Base-by-base conservation (phyloP, 179 eudicot species). In the Beta corolliflora region DNA sequence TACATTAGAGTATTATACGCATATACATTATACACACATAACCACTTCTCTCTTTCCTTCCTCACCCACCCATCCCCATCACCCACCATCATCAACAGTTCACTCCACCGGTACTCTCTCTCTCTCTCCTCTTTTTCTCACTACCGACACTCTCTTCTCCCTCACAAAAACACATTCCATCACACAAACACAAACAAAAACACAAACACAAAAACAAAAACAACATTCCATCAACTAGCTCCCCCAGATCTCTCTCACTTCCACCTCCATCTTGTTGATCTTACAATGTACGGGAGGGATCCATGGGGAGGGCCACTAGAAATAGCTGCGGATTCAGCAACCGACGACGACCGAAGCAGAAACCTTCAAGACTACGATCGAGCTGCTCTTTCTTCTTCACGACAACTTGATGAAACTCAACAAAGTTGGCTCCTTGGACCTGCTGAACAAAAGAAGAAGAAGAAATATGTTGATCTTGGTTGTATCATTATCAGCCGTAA, bases 391-490 rank as follows among this genome's bases (percentile, higher is more conserved):
- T 83, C 87, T 0, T 92, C 87, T 0, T 92, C 98, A 0, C 84
- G 96, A 36, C 94, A 86, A 60, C 84, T 93, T 9, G 97, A 93
- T 41, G 97, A 94, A 83, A 93, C 97, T 2, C 97, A 93, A 76
- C 98, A 92, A 82, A 93, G 97, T 86, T 93, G 98, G 97, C 81
- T 93, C 31, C 72, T 94, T 48, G 97, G 97, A 18, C 97, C 97
- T 0, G 79, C 91, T 8, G 97, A 93, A 77, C 91, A 93, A 86
- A 90, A 91, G 89, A 93, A 94, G 93, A 93, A 86, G 83, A 86
- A 90, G 83, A 93, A 89, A 85, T 93, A 94, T 25, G 98, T 94
- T 41, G 98, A 94, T 87, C 92, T 94, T 45, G 97, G 98, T 6
- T 94, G 94, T 77, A 77, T 94, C 56, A 89, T 91, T 58, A 91